Conservation (phyloP, 345 rosid genomes). For the Euphorbia lathyris region DNA sequence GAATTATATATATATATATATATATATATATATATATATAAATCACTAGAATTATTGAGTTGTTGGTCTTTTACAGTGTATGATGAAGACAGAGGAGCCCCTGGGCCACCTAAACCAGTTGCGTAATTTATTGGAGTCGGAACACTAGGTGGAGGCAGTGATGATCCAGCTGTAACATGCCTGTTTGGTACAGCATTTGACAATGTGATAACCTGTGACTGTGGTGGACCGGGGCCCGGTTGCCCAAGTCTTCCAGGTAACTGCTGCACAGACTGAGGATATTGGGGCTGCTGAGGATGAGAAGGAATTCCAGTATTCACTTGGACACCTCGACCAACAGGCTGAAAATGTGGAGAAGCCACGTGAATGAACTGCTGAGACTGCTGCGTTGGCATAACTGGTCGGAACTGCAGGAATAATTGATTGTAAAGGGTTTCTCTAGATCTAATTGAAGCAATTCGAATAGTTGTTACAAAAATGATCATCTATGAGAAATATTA, state of each 20-base stretch:
- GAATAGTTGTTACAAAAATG: constrained; percentile 6
- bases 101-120: constrained; percentile 55
- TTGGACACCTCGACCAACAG: constrained; percentile 51
- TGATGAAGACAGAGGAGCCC: constrained; percentile 55
- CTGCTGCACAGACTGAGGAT: constrained; percentile 60
- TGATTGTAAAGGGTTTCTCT: constrained; percentile 5
- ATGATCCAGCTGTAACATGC: constrained; percentile 47
- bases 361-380: constrained; percentile 59
- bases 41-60: constrained; percentile 17
- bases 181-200: constrained; percentile 50
- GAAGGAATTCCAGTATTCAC: constrained; percentile 70
- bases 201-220: constrained; percentile 47
- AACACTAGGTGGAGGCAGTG: constrained; percentile 47
- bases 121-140: constrained; percentile 46
- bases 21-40: neutral
- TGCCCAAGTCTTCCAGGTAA: constrained; percentile 61
- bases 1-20: neutral
- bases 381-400: constrained; percentile 54
- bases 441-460: constrained; percentile 5
- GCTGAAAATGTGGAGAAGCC: constrained; percentile 72
- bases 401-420: constrained; percentile 58
- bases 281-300: constrained; percentile 61
- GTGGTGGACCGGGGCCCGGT: constrained; percentile 47
- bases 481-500: constrained; percentile 34
- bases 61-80: constrained; percentile 51